A percentile compares a stretch with the other conserved stretches of the same genome.
phyloP scores from a whole-genome alignment of 371 early-diverging fungal genomes.

The Cokeromyces recurvatus region DNA sequence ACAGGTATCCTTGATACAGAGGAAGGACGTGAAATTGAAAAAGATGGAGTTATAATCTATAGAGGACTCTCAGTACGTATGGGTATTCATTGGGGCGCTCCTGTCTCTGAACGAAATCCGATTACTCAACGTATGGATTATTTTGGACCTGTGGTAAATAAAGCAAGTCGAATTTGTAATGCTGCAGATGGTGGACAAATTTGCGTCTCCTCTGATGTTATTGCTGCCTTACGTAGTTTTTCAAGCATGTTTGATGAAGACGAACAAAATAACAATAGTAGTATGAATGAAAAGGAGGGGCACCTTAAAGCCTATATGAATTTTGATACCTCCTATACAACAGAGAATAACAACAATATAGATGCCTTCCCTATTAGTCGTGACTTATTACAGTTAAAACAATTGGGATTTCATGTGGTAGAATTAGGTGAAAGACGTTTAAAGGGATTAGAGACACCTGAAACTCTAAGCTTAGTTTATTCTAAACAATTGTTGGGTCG shows the following conservation, averaged over 20 bases:
- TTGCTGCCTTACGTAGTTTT: conserved; percentile 46
- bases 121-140: conserved; percentile 94
- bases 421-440: conserved; percentile 81
- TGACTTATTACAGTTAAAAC: conserved; percentile 59
- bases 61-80: conserved; percentile 90
- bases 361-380: conserved; percentile 36
- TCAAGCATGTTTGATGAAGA: conserved; percentile 35
- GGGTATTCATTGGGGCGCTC: conserved; percentile 93
- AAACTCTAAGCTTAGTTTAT: conserved; percentile 73
- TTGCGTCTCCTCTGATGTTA: conserved; percentile 63
- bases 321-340: conserved; percentile 6
- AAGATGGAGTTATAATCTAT: conserved; percentile 64
- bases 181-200: conserved; percentile 94
- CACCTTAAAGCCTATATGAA: no score
- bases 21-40: conserved; percentile 76
- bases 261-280: conserved; percentile 5
- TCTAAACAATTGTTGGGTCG: conserved; percentile 54
- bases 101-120: conserved; percentile 88
- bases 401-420: conserved; percentile 67
- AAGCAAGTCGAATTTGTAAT: conserved; percentile 81
- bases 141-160: conserved; percentile 93
- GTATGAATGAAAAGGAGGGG: no score
- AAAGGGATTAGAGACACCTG: conserved; percentile 91
- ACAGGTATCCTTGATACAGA: conserved; percentile 77
- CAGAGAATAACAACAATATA: not conserved